Conservation (phyloP, 1,139 yeast genomes). For the Taphrina deformans region DNA sequence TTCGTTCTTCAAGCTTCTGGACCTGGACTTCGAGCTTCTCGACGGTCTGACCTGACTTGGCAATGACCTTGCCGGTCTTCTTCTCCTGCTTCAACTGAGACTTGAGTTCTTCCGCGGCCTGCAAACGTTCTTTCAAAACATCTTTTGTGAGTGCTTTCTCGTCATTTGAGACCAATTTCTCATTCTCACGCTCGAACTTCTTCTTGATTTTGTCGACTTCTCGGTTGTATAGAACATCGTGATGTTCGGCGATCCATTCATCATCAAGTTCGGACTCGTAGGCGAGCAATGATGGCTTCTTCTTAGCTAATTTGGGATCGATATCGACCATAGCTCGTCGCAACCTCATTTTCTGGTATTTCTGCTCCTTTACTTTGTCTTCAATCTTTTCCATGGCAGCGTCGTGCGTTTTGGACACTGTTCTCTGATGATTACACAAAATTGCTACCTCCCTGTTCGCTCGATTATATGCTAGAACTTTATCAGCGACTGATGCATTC, state of each 20-base stretch:
- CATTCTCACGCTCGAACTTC: constrained; percentile 74
- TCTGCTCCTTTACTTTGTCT: constrained; percentile 72
- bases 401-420: constrained; percentile 82
- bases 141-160: constrained; percentile 56
- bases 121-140: constrained; percentile 61
- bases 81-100: constrained; percentile 61
- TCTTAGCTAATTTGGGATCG: constrained; percentile 60
- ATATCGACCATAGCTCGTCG: constrained; percentile 69
- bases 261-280: constrained; percentile 70
- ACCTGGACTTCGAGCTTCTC: constrained; percentile 76
- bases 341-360: constrained; percentile 77
- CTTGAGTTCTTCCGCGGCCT: constrained; percentile 56
- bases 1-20: constrained; percentile 69
- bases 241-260: constrained; percentile 49
- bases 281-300: constrained; percentile 55
- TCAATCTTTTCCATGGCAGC: constrained; percentile 73
- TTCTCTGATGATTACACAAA: constrained; percentile 94
- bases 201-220: constrained; percentile 64
- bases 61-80: constrained; percentile 60
- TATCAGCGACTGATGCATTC: constrained; percentile 84
- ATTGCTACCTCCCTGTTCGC: constrained; percentile 95
- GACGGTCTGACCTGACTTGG: constrained; percentile 56
- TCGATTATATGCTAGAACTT: constrained; percentile 83
- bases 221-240: constrained; percentile 56
- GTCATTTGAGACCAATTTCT: constrained; percentile 61